phyloP scores from a whole-genome alignment of 1,284 basidiomycete genomes.

The Thelephora terrestris region DNA sequence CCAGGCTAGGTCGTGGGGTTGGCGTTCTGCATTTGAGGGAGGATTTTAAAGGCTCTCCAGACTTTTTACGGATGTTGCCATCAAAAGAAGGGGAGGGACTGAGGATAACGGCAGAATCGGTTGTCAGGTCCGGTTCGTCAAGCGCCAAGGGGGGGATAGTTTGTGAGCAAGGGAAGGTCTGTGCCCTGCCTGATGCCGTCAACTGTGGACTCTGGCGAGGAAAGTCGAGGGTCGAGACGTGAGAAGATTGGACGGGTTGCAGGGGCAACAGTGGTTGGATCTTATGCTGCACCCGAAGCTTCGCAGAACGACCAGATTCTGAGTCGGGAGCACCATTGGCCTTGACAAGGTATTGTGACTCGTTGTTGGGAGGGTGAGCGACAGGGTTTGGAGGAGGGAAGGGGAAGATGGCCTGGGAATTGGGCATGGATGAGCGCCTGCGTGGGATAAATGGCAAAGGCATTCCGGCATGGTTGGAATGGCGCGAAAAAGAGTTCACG shows the following conservation, averaged over 20 bases:
- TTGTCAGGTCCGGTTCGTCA: not conserved
- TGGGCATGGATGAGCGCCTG: constrained; percentile 23
- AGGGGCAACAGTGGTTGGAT: not conserved
- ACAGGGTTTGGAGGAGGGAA: not conserved
- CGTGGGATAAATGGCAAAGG: constrained; percentile 49
- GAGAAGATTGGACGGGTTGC: not conserved
- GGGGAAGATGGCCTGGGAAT: constrained; percentile 4
- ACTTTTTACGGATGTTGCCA: constrained; percentile 68
- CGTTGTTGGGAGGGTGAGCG: constrained; percentile 13
- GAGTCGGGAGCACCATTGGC: not conserved
- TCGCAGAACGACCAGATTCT: constrained; percentile 3
- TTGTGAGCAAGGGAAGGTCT: not conserved
- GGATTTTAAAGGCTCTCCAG: constrained; percentile 85
- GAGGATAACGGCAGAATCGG: not conserved
- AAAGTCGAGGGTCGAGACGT: not conserved
- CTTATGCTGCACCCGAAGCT: not conserved
- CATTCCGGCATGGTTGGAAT: constrained; percentile 41
- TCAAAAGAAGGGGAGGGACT: constrained; percentile 2
- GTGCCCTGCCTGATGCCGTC: not conserved
- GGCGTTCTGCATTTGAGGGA: constrained; percentile 71
- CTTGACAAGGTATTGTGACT: constrained; percentile 9
- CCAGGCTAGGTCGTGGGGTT: constrained; percentile 34
- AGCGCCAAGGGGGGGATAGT: not conserved
- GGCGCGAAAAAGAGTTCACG: constrained; percentile 27
- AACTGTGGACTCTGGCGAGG: not conserved